phyloP scores from a whole-genome alignment of 2,329 filamentous ascomycete species.

The Talaromyces sp. region DNA sequence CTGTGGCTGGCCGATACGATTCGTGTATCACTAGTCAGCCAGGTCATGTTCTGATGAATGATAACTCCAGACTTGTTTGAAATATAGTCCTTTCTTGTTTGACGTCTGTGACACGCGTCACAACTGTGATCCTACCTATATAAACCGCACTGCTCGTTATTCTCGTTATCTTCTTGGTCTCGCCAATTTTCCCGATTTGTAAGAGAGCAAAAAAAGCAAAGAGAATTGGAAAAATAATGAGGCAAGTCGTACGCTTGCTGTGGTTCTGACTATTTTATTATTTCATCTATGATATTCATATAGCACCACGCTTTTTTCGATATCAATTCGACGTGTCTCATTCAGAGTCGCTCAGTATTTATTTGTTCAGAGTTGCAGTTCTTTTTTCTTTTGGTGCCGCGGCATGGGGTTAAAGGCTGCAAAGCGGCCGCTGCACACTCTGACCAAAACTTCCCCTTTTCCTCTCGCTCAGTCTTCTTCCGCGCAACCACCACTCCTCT shows the following conservation, averaged over 20 bases:
- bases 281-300: background rate
- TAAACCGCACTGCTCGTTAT: background rate
- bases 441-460: conserved; percentile 7
- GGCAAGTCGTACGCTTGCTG: background rate
- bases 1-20: conserved; percentile 8
- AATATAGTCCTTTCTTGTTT: background rate
- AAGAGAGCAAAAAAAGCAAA: background rate
- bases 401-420: conserved; percentile 17
- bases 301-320: background rate
- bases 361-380: too few species aligned
- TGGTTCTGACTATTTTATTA: background rate
- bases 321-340: background rate
- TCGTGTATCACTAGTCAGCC: background rate
- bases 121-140: background rate
- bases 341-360: background rate
- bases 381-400: background rate
- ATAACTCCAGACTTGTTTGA: background rate
- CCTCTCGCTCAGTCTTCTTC: conserved; percentile 1
- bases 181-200: background rate
- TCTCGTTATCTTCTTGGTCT: background rate
- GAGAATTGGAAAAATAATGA: conserved; percentile 3
- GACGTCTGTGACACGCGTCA: background rate
- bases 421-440: conserved; percentile 7
- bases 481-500: conserved; percentile 6
- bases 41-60: background rate